A percentile compares a stretch with the other conserved stretches of the same genome.
Conservation (phyloP, 2,329 filamentous ascomycete species). For the Colletotrichum kahawae region DNA sequence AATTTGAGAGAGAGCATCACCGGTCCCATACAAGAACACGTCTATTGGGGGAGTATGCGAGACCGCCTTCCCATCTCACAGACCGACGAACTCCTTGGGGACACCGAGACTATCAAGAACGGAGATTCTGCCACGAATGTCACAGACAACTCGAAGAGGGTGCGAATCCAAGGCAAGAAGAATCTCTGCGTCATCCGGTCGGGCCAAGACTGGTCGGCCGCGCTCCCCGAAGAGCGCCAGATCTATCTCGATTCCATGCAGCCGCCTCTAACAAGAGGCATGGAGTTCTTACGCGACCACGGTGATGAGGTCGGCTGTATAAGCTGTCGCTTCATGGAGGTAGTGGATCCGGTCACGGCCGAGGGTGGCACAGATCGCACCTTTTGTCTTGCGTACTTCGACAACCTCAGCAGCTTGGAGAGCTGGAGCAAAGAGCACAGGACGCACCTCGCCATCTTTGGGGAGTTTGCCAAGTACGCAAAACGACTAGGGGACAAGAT, state of each 20-base stretch:
- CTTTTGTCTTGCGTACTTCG: neutral
- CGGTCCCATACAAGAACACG: neutral
- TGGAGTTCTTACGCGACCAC: neutral
- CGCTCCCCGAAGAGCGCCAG: neutral
- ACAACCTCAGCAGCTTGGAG: neutral
- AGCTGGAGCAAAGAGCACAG: neutral
- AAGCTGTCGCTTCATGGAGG: neutral
- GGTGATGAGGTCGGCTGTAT: neutral
- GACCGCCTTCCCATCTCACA: neutral
- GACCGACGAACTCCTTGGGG: fast-evolving
- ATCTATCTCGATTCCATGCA: neutral
- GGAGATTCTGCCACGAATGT: neutral
- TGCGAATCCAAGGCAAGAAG: fast-evolving
- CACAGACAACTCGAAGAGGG: fast-evolving
- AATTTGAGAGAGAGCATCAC: neutral
- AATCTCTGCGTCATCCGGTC: neutral
- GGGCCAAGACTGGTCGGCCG: neutral
- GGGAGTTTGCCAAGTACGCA: neutral
- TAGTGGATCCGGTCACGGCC: neutral
- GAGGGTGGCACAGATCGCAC: neutral
- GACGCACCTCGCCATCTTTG: neutral
- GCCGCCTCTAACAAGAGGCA: neutral
- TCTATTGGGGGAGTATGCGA: fast-evolving
- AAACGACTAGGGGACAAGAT: neutral
- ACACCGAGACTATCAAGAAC: fast-evolving